A percentile compares a stretch with the other conserved stretches of the same genome.
Evolutionary conservation across 208 protist genomes (phyloP).

Genomic region (Leishmania gerbilli): DNA sequence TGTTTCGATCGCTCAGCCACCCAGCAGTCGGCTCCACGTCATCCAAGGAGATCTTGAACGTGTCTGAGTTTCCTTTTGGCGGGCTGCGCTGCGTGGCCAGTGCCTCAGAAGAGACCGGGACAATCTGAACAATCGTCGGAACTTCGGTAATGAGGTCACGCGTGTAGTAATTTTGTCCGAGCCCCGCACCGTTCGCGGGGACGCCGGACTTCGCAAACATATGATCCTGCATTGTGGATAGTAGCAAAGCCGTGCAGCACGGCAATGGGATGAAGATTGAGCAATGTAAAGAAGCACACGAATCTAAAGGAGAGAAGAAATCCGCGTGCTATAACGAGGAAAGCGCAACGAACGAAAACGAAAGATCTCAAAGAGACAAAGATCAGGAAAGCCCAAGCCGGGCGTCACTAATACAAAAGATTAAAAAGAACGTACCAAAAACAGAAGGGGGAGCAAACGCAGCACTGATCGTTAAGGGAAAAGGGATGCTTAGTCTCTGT

Average conservation of each 20-base stretch:
- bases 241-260: neutral
- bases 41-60: conserved; percentile 35
- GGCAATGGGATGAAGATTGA: neutral
- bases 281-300: neutral
- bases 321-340: neutral
- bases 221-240: conserved; percentile 20
- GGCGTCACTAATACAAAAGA: too few species aligned
- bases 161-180: conserved; percentile 45
- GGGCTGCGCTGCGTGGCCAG: conserved; percentile 17
- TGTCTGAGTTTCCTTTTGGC: conserved; percentile 12
- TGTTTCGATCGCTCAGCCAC: conserved; percentile 58
- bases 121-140: conserved; percentile 48
- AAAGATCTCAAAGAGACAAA: neutral
- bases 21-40: conserved; percentile 60
- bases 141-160: conserved; percentile 53
- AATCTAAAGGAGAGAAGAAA: neutral
- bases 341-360: neutral
- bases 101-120: conserved; percentile 19
- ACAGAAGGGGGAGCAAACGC: neutral
- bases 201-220: neutral
- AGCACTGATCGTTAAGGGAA: neutral
- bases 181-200: conserved; percentile 12
- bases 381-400: neutral
- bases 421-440: neutral
- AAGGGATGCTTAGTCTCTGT: neutral